phyloP scores from a whole-genome alignment of 106 monocot genomes.

The Dendrobium officinale region DNA sequence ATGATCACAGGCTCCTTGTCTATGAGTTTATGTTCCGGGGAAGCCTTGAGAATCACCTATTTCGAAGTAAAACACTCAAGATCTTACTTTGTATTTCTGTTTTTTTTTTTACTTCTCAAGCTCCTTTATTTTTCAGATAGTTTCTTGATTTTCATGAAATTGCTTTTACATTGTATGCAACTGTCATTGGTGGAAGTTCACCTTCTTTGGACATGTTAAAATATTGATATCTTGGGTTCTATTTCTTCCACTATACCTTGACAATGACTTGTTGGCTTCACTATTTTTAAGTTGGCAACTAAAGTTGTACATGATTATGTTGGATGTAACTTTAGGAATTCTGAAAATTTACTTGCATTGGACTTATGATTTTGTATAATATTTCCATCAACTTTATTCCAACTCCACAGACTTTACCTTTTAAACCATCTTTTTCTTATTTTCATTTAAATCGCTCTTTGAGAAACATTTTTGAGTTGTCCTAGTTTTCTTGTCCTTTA shows the following conservation, averaged over 20 bases:
- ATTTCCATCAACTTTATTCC: not conserved
- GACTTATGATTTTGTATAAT: not conserved
- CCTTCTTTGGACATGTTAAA: not conserved
- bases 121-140: not conserved
- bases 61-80: slow-evolving; percentile 58
- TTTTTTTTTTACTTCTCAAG: not conserved
- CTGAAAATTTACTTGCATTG: not conserved
- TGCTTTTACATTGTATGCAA: not conserved
- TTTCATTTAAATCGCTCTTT: not conserved
- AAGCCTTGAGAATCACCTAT: slow-evolving; percentile 90
- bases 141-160: not conserved
- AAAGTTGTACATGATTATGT: not conserved
- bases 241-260: not conserved
- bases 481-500: no score
- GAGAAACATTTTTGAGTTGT: not conserved
- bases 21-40: slow-evolving; percentile 96
- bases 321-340: not conserved
- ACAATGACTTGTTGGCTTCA: not conserved
- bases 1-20: slow-evolving; percentile 89
- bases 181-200: not conserved
- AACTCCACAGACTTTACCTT: not conserved
- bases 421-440: not conserved
- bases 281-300: not conserved
- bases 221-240: not conserved
- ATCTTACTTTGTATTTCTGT: slow-evolving; percentile 9